Evolutionary conservation across 805 yeast genomes (phyloP).

Genomic region (Kodamaea sagamina): DNA sequence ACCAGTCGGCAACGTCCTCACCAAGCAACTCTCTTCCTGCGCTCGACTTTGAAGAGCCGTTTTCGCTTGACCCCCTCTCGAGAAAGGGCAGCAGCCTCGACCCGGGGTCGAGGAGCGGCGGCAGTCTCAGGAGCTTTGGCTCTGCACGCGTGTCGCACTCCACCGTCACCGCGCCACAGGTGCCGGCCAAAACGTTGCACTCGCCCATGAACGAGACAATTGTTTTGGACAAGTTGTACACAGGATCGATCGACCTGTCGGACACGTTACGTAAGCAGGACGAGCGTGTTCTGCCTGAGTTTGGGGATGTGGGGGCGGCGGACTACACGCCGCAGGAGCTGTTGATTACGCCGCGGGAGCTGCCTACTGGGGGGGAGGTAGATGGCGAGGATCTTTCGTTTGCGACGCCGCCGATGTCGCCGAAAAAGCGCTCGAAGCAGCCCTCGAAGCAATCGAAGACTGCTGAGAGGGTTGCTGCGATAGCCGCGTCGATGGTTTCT

Average conservation of each 20-base stretch:
- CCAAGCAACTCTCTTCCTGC: constrained; percentile 1
- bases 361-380: constrained; percentile 1
- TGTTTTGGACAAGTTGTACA: constrained; percentile 3
- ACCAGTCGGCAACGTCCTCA: background rate
- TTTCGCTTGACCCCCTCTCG: background rate
- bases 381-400: constrained; percentile 1
- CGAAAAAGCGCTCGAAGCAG: constrained; percentile 4
- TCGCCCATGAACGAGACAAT: constrained; percentile 2
- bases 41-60: constrained; percentile 2
- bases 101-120: background rate
- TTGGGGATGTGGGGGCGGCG: background rate
- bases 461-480: too few relatives aligned
- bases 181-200: background rate
- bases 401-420: constrained; percentile 3
- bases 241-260: constrained; percentile 3
- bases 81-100: constrained; percentile 5
- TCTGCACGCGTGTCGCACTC: background rate
- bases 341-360: constrained; percentile 3
- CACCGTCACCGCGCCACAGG: background rate
- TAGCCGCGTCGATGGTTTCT: too few relatives aligned
- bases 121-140: background rate
- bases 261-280: constrained; percentile 5
- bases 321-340: constrained; percentile 5
- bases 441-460: too few relatives aligned
- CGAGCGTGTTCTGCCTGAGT: constrained; percentile 14